phyloP scores from a whole-genome alignment of 768 basidiomycete species.

The Mycena leptocephala region DNA sequence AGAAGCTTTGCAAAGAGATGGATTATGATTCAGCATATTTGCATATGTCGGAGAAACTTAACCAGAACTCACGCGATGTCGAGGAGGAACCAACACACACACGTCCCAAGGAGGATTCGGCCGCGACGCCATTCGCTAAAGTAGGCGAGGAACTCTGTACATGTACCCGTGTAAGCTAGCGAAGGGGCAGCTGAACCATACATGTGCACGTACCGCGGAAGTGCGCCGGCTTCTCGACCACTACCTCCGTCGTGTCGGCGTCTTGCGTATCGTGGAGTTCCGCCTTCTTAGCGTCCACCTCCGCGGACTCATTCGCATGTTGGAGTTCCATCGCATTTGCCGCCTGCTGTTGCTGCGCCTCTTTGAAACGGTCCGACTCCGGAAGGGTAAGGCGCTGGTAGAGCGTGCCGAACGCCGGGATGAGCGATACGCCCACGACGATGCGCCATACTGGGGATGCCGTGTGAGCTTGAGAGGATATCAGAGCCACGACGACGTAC shows the following conservation, averaged over 20 bases:
- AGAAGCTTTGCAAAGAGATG: conserved; percentile 63
- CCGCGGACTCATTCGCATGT: conserved; percentile 27
- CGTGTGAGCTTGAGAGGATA: neutral
- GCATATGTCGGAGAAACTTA: no score
- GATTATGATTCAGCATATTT: no score
- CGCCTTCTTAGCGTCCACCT: neutral
- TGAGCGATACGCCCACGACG: conserved; percentile 75
- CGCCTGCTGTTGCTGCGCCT: conserved; percentile 59
- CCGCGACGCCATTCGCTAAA: conserved; percentile 83
- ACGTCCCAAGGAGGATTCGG: conserved; percentile 81
- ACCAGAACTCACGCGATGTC: conserved; percentile 80
- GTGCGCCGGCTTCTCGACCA: conserved; percentile 63
- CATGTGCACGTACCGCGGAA: conserved; percentile 56
- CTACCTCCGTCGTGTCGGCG: conserved; percentile 30
- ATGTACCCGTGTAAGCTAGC: no score
- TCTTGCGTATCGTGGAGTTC: neutral
- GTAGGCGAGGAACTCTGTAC: conserved; percentile 74
- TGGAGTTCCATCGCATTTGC: conserved; percentile 43
- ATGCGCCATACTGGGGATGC: conserved; percentile 78
- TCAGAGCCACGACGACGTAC: conserved; percentile 45
- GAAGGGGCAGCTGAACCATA: no score
- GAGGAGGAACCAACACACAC: conserved; percentile 81
- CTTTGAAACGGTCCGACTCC: conserved; percentile 72
- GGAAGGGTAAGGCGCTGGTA: conserved; percentile 85
- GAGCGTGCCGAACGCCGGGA: conserved; percentile 82